Conservation (phyloP, 495 filamentous ascomycete genomes). For the Annulohypoxylon moriforme region DNA sequence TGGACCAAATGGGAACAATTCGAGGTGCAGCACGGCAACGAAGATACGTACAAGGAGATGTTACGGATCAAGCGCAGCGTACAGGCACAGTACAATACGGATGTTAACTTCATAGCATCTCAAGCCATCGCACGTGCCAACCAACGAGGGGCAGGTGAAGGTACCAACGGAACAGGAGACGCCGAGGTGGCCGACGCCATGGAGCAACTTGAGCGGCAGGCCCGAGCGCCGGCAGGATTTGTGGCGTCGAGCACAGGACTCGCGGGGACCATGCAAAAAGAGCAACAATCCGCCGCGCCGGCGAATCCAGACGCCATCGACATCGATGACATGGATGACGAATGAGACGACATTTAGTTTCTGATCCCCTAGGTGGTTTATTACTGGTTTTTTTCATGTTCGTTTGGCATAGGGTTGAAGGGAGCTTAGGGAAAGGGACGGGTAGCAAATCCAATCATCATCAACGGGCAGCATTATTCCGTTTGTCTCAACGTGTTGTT, state of each 20-base stretch:
- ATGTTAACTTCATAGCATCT: conserved; percentile 98
- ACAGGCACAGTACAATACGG: conserved; percentile 97
- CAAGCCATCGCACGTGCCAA: conserved; percentile 91
- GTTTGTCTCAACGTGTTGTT: conserved; percentile 2
- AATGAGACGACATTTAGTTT: conserved; percentile 43
- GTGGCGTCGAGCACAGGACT: conserved; percentile 86
- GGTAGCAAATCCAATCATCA: conserved; percentile 9
- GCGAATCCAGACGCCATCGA: conserved; percentile 92
- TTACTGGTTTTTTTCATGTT: not conserved
- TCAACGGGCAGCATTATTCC: conserved; percentile 8
- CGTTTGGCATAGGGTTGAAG: conserved; percentile 27
- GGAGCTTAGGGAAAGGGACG: conserved; percentile 11
- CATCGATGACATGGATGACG: conserved; percentile 72
- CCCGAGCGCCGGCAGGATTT: conserved; percentile 88
- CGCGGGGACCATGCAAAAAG: conserved; percentile 70
- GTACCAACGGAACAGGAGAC: conserved; percentile 60
- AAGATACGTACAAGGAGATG: conserved; percentile 99
- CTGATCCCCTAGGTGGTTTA: not conserved
- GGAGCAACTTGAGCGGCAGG: conserved; percentile 89
- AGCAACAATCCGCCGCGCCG: conserved; percentile 56
- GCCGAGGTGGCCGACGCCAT: conserved; percentile 81
- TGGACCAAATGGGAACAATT: conserved; percentile 98
- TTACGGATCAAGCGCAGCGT: conserved; percentile 96
- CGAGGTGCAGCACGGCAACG: conserved; percentile 97
- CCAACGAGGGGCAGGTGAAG: conserved; percentile 59